A percentile compares a stretch with the other conserved stretches of the same genome.
Evolutionary conservation across 768 basidiomycete species (phyloP).

Genomic region (Amanita jacksonii): DNA sequence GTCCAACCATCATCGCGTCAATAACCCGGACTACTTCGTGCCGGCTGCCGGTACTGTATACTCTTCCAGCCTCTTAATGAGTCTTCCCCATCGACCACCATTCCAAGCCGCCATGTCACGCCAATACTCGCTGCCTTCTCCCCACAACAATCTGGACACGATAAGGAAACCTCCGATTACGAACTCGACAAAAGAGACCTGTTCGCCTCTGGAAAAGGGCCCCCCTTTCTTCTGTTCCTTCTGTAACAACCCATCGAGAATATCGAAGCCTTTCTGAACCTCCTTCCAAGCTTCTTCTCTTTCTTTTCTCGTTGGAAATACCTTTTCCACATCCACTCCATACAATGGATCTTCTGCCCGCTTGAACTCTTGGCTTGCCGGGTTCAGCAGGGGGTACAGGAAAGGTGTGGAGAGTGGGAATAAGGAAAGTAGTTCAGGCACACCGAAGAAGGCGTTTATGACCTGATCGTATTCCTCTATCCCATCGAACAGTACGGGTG

Average conservation of each 20-base stretch:
- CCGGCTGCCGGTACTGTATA: constrained; percentile 4
- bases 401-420: neutral
- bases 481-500: constrained; percentile 22
- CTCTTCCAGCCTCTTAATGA: constrained; percentile 8
- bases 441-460: constrained; percentile 9
- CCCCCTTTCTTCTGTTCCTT: constrained; percentile 16
- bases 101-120: constrained; percentile 9
- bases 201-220: constrained; percentile 8
- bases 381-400: constrained; percentile 13
- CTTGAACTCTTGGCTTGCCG: constrained; percentile 23
- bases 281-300: constrained; percentile 21
- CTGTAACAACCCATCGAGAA: constrained; percentile 12
- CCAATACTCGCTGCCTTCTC: constrained; percentile 11
- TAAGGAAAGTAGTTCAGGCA: constrained; percentile 6
- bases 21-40: too few species aligned
- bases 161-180: constrained; percentile 6
- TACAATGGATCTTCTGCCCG: constrained; percentile 19
- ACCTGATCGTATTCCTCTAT: constrained; percentile 3
- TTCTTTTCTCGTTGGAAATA: constrained; percentile 18
- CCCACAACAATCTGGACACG: constrained; percentile 4
- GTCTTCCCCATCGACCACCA: constrained; percentile 11
- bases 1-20: too few species aligned
- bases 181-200: constrained; percentile 10
- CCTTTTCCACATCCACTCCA: constrained; percentile 24
- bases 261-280: constrained; percentile 16